Evolutionary conservation across 2,329 filamentous ascomycete species (phyloP).

Genomic region (Hypoxylon sp.): DNA sequence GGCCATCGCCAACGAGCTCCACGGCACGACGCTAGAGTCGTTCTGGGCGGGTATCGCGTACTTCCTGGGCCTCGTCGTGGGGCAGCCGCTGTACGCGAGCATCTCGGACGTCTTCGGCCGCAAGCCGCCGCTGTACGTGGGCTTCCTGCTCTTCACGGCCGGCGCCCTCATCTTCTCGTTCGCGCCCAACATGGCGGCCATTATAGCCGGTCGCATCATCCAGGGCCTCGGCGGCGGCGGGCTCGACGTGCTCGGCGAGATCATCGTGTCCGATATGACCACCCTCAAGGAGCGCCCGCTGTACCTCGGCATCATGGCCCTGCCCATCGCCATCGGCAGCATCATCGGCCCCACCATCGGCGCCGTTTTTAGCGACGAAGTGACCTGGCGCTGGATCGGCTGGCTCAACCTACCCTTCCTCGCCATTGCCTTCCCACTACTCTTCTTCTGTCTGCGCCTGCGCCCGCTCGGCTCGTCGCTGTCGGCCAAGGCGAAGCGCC

Average conservation of each 20-base stretch:
- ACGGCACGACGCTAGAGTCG: conserved; percentile 38
- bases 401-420: conserved; percentile 45
- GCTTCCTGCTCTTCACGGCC: conserved; percentile 46
- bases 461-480: conserved; percentile 29
- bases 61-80: conserved; percentile 38
- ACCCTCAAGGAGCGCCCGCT: conserved; percentile 44
- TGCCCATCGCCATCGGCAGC: conserved; percentile 42
- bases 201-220: conserved; percentile 41
- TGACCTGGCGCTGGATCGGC: conserved; percentile 44
- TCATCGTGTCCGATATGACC: conserved; percentile 48
- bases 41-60: conserved; percentile 49
- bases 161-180: conserved; percentile 47
- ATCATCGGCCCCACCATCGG: conserved; percentile 45
- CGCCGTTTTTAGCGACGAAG: conserved; percentile 39
- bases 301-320: conserved; percentile 40
- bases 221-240: conserved; percentile 46
- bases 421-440: conserved; percentile 26
- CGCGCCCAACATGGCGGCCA: conserved; percentile 36
- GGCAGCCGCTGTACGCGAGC: conserved; percentile 40
- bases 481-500: conserved; percentile 24
- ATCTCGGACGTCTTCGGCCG: conserved; percentile 46
- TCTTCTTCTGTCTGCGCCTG: conserved; percentile 35
- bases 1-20: conserved; percentile 37
- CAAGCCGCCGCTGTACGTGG: conserved; percentile 43
- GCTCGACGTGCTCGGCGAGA: conserved; percentile 43